Evolutionary conservation across 164 flowering plant genomes (phyloP).

Genomic region (Malania oleifera): DNA sequence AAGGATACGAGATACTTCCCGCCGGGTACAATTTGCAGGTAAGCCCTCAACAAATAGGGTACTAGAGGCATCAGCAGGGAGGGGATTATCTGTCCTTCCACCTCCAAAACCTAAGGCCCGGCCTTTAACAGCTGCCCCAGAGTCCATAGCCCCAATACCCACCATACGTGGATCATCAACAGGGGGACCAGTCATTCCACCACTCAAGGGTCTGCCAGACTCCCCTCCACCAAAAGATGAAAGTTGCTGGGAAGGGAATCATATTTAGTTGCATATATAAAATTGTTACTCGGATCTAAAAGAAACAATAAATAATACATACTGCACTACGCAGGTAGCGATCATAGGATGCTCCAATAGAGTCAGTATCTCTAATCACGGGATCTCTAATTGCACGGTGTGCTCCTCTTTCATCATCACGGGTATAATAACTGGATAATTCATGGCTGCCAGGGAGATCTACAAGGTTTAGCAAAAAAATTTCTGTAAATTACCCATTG

Average conservation of each 20-base stretch:
- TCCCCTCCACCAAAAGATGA: conserved; percentile 55
- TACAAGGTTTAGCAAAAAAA: conserved; percentile 19
- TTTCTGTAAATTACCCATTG: conserved; percentile 1
- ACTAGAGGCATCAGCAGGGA: conserved; percentile 75
- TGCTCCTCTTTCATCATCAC: conserved; percentile 51
- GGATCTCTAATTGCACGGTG: conserved; percentile 47
- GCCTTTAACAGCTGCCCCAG: conserved; percentile 32
- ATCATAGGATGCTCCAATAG: conserved; percentile 76
- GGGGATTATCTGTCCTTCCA: conserved; percentile 49
- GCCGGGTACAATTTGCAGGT: conserved; percentile 65
- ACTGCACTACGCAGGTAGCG: conserved; percentile 69
- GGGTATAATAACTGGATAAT: conserved; percentile 40
- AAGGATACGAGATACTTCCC: conserved; percentile 98
- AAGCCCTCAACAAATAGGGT: conserved; percentile 90
- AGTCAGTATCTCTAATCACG: conserved; percentile 53
- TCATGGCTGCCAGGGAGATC: conserved; percentile 51
- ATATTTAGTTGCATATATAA: background rate
- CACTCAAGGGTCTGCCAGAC: conserved; percentile 39
- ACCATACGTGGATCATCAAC: conserved; percentile 50
- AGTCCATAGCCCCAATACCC: conserved; percentile 38
- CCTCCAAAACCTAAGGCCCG: conserved; percentile 38
- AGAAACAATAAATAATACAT: conserved; percentile 8
- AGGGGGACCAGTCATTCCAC: conserved; percentile 40
- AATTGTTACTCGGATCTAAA: background rate
- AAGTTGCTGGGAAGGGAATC: conserved; percentile 38